Evolutionary conservation across 768 basidiomycete species (phyloP).

Genomic region (Tricholoma matsutake): DNA sequence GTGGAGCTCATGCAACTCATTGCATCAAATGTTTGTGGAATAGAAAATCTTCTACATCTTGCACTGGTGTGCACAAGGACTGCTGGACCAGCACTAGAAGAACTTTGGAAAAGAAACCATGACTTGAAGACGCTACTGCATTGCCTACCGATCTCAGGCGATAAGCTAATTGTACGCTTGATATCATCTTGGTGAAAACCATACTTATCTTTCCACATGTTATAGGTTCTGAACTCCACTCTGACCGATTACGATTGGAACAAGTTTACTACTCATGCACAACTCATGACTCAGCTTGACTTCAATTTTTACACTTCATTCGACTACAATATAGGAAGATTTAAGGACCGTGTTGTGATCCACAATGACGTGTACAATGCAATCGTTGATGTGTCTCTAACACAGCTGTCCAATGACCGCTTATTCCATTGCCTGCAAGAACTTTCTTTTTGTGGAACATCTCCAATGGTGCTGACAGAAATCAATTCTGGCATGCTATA

Average conservation of each 20-base stretch:
- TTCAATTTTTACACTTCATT: background rate
- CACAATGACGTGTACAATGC: background rate
- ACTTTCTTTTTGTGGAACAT: no score
- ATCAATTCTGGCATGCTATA: background rate
- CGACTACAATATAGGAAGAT: background rate
- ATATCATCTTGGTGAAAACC: background rate
- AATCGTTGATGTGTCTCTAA: no score
- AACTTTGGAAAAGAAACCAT: no score
- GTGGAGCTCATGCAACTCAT: no score
- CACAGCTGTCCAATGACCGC: background rate
- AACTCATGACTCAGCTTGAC: no score
- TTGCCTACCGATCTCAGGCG: background rate
- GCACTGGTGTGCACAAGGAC: no score
- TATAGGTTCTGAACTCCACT: background rate
- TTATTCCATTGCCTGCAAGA: background rate
- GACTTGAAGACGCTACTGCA: background rate
- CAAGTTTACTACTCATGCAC: no score
- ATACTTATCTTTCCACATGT: background rate
- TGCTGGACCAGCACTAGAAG: no score
- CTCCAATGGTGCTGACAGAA: no score
- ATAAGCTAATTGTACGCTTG: background rate
- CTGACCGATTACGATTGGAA: background rate
- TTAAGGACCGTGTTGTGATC: no score
- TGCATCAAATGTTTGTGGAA: no score
- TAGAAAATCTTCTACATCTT: no score